Conservation (phyloP, 2,329 filamentous ascomycete species). For the Cercospora sp. region DNA sequence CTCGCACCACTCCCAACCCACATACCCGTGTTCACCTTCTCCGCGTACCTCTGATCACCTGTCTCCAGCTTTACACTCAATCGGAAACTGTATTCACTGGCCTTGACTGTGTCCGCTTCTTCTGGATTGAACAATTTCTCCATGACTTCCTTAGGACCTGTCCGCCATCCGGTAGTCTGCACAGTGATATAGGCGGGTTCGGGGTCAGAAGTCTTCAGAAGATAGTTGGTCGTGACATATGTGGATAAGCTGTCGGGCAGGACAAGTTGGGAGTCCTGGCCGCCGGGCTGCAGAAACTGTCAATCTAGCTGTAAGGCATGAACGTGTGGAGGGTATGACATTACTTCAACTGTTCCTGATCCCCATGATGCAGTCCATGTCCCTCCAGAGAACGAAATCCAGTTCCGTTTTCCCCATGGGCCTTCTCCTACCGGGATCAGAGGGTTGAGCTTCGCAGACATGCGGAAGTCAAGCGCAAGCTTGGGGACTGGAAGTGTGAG, state of each 20-base stretch:
- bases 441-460: conserved; percentile 56
- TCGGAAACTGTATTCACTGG: conserved; percentile 24
- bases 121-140: conserved; percentile 24
- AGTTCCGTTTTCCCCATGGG: conserved; percentile 54
- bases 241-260: conserved; percentile 19
- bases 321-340: background rate
- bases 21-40: conserved; percentile 21
- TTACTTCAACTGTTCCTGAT: conserved; percentile 47
- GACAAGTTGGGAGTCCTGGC: conserved; percentile 29
- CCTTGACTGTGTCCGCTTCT: conserved; percentile 20
- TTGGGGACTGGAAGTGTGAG: conserved; percentile 45
- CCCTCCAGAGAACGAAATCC: conserved; percentile 54
- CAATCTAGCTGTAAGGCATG: background rate
- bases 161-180: conserved; percentile 26
- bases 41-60: conserved; percentile 23
- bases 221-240: conserved; percentile 24
- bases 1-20: conserved; percentile 26
- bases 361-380: conserved; percentile 57
- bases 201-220: conserved; percentile 23
- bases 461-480: conserved; percentile 55
- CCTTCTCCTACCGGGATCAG: conserved; percentile 50
- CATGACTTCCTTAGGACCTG: conserved; percentile 23
- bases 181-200: conserved; percentile 26
- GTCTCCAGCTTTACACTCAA: conserved; percentile 25
- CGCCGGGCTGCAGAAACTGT: conserved; percentile 15